These are phyloP conservation scores for Elsinoe ampelina DNA, from an alignment of 2,329 filamentous ascomycete genomes.

Conservation along the genomic window DNA sequence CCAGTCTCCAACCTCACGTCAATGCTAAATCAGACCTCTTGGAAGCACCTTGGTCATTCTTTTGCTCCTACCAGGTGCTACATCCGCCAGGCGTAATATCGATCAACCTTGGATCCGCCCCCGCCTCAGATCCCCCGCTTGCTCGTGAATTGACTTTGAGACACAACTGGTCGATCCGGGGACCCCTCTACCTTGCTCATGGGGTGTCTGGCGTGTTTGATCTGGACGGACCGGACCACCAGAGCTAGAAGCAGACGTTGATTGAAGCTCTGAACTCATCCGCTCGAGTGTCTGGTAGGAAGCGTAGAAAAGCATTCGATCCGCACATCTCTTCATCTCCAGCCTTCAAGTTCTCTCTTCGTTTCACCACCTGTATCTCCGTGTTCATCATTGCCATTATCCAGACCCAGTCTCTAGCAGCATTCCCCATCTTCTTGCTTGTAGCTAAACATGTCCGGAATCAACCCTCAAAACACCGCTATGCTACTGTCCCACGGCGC, in stretches of 20 bases:
- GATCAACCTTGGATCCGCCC: not conserved
- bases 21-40: too few relatives aligned
- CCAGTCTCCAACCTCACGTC: too few relatives aligned
- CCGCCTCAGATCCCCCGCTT: not conserved
- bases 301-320: not conserved
- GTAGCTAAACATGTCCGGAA: not conserved
- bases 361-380: not conserved
- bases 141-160: not conserved
- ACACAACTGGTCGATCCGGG: not conserved
- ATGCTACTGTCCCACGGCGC: slow-evolving; percentile 24
- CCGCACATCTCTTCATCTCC: not conserved
- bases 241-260: not conserved
- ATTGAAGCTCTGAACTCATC: not conserved
- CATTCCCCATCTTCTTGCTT: not conserved
- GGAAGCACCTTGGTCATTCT: too few relatives aligned
- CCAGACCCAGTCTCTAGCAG: too few relatives aligned
- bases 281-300: not conserved
- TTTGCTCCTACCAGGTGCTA: too few relatives aligned
- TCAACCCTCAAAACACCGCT: slow-evolving; percentile 18
- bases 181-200: too few relatives aligned
- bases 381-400: not conserved
- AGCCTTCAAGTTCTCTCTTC: not conserved
- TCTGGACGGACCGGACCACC: not conserved
- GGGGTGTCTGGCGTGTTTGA: not conserved
- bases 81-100: too few relatives aligned